A percentile compares a stretch with the other conserved stretches of the same genome.
These are phyloP conservation scores for Tetrapisispora taiwanensis DNA, from an alignment of 805 yeast genomes.

Conservation along the genomic window DNA sequence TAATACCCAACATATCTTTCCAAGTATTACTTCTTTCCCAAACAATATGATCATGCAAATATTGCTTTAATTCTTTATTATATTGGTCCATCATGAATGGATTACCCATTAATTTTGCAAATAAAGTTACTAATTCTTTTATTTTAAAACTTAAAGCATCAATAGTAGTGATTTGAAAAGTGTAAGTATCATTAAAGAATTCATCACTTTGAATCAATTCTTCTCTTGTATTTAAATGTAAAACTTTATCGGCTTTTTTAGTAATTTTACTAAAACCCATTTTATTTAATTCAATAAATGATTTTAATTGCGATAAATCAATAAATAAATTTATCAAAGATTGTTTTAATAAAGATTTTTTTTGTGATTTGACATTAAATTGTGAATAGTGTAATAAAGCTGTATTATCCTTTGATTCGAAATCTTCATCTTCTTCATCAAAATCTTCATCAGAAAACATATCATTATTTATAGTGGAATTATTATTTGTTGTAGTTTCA, in stretches of 20 bases:
- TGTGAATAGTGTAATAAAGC: slow-evolving; percentile 43
- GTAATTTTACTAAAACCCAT: slow-evolving; percentile 81
- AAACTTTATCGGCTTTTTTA: slow-evolving; percentile 81
- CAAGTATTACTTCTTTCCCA: slow-evolving; percentile 96
- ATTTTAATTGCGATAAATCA: slow-evolving; percentile 66
- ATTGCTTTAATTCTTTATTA: slow-evolving; percentile 45
- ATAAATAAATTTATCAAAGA: slow-evolving; percentile 56
- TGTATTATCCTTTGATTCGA: slow-evolving; percentile 34
- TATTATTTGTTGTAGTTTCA: background rate
- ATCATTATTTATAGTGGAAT: slow-evolving; percentile 1
- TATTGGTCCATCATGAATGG: slow-evolving; percentile 33
- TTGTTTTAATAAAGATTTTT: slow-evolving; percentile 57
- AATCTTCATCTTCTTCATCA: slow-evolving; percentile 33
- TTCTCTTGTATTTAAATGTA: slow-evolving; percentile 44
- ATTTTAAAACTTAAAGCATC: slow-evolving; percentile 43
- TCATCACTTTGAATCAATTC: slow-evolving; percentile 37
- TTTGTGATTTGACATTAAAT: slow-evolving; percentile 40
- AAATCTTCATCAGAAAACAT: slow-evolving; percentile 12
- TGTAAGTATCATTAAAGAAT: slow-evolving; percentile 40
- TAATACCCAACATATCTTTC: slow-evolving; percentile 88
- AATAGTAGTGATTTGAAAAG: slow-evolving; percentile 44
- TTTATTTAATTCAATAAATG: slow-evolving; percentile 72
- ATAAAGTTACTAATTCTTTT: slow-evolving; percentile 41
- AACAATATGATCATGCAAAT: slow-evolving; percentile 79
- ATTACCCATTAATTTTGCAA: slow-evolving; percentile 37